Evolutionary conservation across 352 stramenopile genomes (phyloP).

Genomic region (Globisporangium recalcitrans): DNA sequence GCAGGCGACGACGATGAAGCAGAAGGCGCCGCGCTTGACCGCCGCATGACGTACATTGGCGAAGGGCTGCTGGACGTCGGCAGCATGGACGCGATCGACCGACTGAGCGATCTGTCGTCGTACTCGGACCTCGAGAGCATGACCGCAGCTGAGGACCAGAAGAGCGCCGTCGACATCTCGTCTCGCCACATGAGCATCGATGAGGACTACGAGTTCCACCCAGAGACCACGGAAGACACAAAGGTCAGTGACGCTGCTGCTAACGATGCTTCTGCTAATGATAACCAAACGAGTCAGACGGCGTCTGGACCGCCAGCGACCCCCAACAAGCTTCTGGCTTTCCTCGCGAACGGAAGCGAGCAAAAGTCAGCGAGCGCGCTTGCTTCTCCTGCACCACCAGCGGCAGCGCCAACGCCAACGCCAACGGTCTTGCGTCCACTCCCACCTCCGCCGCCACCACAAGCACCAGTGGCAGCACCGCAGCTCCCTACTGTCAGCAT

Average conservation of each 20-base stretch:
- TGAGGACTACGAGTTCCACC: slow-evolving; percentile 1
- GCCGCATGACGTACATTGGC: slow-evolving; percentile 62
- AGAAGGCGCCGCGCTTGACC: slow-evolving; percentile 16
- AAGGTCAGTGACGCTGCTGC: not conserved
- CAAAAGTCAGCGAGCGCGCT: not conserved
- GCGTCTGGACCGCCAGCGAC: not conserved
- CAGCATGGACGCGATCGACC: slow-evolving; percentile 47
- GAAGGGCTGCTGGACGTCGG: slow-evolving; percentile 47
- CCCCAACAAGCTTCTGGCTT: slow-evolving; percentile 37
- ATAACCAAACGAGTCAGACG: not conserved
- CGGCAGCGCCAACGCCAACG: not conserved
- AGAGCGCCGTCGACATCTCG: not conserved
- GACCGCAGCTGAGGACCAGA: not conserved
- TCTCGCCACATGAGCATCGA: slow-evolving; percentile 9
- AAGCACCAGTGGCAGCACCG: not conserved
- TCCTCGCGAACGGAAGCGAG: slow-evolving; percentile 27
- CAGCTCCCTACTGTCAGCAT: slow-evolving; percentile 5
- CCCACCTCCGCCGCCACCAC: not conserved
- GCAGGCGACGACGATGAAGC: not conserved
- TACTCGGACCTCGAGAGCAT: slow-evolving; percentile 25
- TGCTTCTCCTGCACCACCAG: not conserved
- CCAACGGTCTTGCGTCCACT: not conserved
- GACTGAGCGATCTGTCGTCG: slow-evolving; percentile 35
- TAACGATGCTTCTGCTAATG: not conserved
- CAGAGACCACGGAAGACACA: not conserved